phyloP scores from a whole-genome alignment of 164 flowering plant species.

The Nymphaea thermarum region DNA sequence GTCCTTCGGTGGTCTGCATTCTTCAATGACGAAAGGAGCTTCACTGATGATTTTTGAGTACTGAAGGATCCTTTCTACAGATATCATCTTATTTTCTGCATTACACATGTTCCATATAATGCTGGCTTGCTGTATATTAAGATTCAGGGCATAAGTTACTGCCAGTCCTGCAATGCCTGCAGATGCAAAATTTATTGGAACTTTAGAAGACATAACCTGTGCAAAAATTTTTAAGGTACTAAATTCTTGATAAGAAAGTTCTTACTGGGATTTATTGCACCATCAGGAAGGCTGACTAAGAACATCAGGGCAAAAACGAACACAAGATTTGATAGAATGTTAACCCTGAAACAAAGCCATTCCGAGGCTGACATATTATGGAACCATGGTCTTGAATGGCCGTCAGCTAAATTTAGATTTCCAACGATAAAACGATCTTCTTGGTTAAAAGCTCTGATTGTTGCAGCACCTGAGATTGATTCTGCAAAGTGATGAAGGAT shows the following conservation, averaged over 20 bases:
- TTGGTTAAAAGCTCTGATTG: constrained; percentile 80
- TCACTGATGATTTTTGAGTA: constrained; percentile 70
- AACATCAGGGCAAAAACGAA: constrained; percentile 74
- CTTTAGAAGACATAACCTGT: too few relatives aligned
- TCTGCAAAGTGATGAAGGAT: constrained; percentile 93
- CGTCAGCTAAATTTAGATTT: constrained; percentile 52
- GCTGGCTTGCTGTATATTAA: constrained; percentile 79
- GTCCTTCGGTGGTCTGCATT: constrained; percentile 45
- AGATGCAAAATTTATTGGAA: too few relatives aligned
- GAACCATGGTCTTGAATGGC: constrained; percentile 86
- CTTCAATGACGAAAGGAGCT: constrained; percentile 67
- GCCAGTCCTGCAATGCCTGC: constrained; percentile 92
- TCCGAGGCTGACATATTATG: constrained; percentile 91
- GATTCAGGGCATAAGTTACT: constrained; percentile 86
- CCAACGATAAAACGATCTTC: constrained; percentile 40
- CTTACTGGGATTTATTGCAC: constrained; percentile 87
- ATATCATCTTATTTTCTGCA: constrained; percentile 92
- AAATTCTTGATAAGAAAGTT: neutral
- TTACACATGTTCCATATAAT: constrained; percentile 95
- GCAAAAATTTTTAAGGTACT: too few relatives aligned
- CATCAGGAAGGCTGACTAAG: constrained; percentile 88
- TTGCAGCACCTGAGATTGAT: constrained; percentile 81
- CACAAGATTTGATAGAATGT: constrained; percentile 70
- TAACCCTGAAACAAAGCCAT: constrained; percentile 87
- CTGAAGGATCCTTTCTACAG: constrained; percentile 90